Evolutionary conservation across 495 filamentous ascomycete species (phyloP).

Genomic region (Penicillium egyptiacum): DNA sequence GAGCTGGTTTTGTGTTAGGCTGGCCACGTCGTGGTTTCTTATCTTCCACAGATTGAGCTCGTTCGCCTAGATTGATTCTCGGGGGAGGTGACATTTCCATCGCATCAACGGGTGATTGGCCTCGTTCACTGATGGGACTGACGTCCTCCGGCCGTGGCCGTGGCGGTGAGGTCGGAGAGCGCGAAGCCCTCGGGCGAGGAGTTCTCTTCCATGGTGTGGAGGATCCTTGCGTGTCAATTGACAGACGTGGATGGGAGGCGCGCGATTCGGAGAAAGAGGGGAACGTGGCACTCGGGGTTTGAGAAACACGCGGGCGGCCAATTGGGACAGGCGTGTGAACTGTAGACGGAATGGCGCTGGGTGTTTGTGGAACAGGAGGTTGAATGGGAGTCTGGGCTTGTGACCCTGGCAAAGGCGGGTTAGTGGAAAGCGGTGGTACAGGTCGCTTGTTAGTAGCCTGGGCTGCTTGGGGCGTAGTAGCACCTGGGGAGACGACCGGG

Average conservation of each 20-base stretch:
- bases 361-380: slow-evolving; percentile 34
- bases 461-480: slow-evolving; percentile 13
- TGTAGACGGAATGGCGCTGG: slow-evolving; percentile 22
- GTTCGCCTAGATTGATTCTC: slow-evolving; percentile 25
- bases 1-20: slow-evolving; percentile 25
- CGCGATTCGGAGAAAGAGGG: slow-evolving; percentile 30
- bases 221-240: slow-evolving; percentile 47
- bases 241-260: slow-evolving; percentile 37
- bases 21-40: slow-evolving; percentile 25
- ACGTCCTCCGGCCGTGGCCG: slow-evolving; percentile 51
- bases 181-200: slow-evolving; percentile 38
- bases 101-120: slow-evolving; percentile 41
- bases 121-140: slow-evolving; percentile 55
- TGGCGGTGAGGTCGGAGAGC: slow-evolving; percentile 46
- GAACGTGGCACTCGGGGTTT: slow-evolving; percentile 33
- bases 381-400: slow-evolving; percentile 18
- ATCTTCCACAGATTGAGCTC: slow-evolving; percentile 22
- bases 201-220: slow-evolving; percentile 52
- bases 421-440: slow-evolving; percentile 19
- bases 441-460: slow-evolving; percentile 24
- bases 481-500: slow-evolving; percentile 29
- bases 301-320: slow-evolving; percentile 24
- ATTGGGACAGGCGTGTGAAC: slow-evolving; percentile 30
- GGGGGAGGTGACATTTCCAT: slow-evolving; percentile 38
- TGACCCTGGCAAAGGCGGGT: neutral